phyloP scores from a whole-genome alignment of 768 basidiomycete genomes.

The Psilocybe cubensis region DNA sequence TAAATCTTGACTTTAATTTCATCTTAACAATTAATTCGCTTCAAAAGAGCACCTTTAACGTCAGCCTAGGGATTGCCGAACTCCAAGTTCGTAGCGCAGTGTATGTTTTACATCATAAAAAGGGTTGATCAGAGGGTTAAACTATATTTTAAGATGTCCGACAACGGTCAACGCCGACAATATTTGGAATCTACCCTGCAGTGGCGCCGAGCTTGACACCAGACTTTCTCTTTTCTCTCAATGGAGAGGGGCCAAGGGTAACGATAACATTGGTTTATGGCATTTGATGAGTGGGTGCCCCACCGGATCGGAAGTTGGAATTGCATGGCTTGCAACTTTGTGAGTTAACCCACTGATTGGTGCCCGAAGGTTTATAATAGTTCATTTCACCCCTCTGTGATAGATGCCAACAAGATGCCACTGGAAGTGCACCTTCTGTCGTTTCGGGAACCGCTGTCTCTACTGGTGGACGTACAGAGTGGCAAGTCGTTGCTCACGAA shows the following conservation, averaged over 20 bases:
- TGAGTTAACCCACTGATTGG: conserved; percentile 34
- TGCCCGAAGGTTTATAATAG: background rate
- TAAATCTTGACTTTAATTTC: background rate
- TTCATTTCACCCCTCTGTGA: background rate
- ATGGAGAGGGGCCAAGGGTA: conserved; percentile 76
- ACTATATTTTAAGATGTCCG: conserved; percentile 56
- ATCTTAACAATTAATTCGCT: background rate
- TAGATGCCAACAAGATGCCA: conserved; percentile 60
- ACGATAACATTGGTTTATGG: conserved; percentile 84
- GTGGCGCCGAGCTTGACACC: conserved; percentile 57
- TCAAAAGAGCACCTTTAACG: conserved; percentile 72
- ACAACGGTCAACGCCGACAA: conserved; percentile 46
- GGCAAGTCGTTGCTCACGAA: conserved; percentile 84
- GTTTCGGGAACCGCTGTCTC: conserved; percentile 87
- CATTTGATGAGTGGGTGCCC: conserved; percentile 87
- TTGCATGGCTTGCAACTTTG: conserved; percentile 86
- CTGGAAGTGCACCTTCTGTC: conserved; percentile 46
- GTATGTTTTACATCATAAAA: conserved; percentile 32
- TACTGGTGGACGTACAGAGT: conserved; percentile 75
- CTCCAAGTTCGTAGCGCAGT: conserved; percentile 68
- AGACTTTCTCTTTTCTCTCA: conserved; percentile 79
- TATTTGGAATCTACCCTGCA: conserved; percentile 83
- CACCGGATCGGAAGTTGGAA: conserved; percentile 81
- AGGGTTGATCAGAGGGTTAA: no score
- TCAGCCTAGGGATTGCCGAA: conserved; percentile 83